Evolutionary conservation across 2,329 filamentous ascomycete genomes (phyloP).

Genomic region (Ophiostoma ulmi): DNA sequence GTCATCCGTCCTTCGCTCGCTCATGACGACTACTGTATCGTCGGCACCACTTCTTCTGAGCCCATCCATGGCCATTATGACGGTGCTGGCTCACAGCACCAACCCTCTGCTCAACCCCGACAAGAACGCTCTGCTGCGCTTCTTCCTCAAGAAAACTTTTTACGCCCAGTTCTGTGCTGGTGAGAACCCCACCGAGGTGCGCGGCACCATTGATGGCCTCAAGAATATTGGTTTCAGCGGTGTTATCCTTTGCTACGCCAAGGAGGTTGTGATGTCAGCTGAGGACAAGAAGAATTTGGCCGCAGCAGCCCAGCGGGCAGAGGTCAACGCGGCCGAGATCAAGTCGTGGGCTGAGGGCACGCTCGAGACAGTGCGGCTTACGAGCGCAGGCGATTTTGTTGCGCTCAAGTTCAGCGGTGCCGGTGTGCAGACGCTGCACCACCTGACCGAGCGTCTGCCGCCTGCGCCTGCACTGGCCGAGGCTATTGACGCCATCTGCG

Average conservation of each 20-base stretch:
- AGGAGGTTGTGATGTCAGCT: constrained; percentile 68
- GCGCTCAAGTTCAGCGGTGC: constrained; percentile 78
- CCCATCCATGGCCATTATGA: constrained; percentile 65
- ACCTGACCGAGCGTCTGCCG: constrained; percentile 57
- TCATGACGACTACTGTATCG: constrained; percentile 64
- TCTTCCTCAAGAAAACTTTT: constrained; percentile 72
- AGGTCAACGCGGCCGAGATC: constrained; percentile 55
- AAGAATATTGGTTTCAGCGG: constrained; percentile 74
- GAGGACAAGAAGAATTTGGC: constrained; percentile 45
- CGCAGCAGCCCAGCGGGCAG: constrained; percentile 41
- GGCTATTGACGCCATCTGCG: constrained; percentile 70
- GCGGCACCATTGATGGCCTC: constrained; percentile 57
- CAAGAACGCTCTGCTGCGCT: constrained; percentile 64
- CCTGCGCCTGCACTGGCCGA: constrained; percentile 60
- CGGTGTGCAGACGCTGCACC: constrained; percentile 64
- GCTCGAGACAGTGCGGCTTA: constrained; percentile 66
- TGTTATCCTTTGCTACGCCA: constrained; percentile 78
- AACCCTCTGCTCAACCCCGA: constrained; percentile 67
- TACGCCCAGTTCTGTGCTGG: constrained; percentile 91
- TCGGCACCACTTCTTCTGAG: constrained; percentile 64
- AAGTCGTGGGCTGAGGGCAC: constrained; percentile 68
- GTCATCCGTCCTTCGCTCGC: constrained; percentile 61
- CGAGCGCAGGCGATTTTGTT: constrained; percentile 63
- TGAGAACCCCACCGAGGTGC: constrained; percentile 64
- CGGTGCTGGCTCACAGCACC: constrained; percentile 62